These are phyloP conservation scores for Leishmania turanica DNA, from an alignment of 208 protist species.

Conservation along the genomic window DNA sequence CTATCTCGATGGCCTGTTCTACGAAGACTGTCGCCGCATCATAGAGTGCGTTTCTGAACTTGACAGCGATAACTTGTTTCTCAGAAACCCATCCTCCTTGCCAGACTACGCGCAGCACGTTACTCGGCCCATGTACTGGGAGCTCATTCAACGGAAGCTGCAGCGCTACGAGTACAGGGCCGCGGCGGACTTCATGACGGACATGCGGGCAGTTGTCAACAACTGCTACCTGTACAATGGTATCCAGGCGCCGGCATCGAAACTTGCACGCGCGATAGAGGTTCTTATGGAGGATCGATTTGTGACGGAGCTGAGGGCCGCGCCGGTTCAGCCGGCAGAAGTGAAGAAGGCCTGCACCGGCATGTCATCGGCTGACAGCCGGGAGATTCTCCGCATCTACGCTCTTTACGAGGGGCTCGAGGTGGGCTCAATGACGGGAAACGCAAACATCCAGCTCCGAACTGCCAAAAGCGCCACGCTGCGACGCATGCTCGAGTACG, in stretches of 20 bases:
- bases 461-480: conserved; percentile 65
- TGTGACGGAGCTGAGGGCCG: conserved; percentile 59
- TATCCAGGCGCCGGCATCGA: conserved; percentile 40
- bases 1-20: conserved; percentile 70
- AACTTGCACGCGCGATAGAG: conserved; percentile 59
- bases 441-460: conserved; percentile 44
- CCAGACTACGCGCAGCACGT: conserved; percentile 58
- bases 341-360: conserved; percentile 37
- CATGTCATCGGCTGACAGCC: conserved; percentile 24
- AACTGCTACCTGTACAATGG: conserved; percentile 88
- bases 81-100: conserved; percentile 48
- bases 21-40: conserved; percentile 53
- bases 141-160: conserved; percentile 62
- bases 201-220: conserved; percentile 82
- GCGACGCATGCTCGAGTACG: conserved; percentile 57
- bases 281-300: conserved; percentile 85
- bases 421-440: conserved; percentile 14
- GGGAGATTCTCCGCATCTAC: conserved; percentile 45
- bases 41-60: conserved; percentile 35
- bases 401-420: conserved; percentile 61
- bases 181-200: conserved; percentile 65
- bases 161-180: conserved; percentile 61
- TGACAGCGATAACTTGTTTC: conserved; percentile 52
- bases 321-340: conserved; percentile 44
- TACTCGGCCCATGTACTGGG: conserved; percentile 66